Evolutionary conservation across 1,139 yeast genomes (phyloP), one percentile per base, ranked within the genome.

Genomic region (Protomyces arabidopsidicola): DNA sequence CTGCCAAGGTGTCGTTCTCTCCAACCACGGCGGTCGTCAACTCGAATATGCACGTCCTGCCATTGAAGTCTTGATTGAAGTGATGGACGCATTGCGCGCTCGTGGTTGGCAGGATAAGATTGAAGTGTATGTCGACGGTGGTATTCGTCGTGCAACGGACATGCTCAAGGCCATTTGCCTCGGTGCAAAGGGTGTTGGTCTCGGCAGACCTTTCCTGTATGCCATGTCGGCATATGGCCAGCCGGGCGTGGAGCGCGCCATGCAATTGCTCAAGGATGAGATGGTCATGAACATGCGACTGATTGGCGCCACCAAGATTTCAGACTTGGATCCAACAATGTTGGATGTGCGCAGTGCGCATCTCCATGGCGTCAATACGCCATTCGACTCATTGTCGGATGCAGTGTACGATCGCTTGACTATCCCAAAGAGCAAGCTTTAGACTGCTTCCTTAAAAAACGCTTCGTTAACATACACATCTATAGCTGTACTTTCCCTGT

Each of bases 211-310:
- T 10, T 85, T 87, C 76, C 75, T 87, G 62, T 87, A 86, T 70
- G 90, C 91, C 62, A 42, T 55, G 53, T 81, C 87, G n/a, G 79
- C 86, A 0, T 86, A 84, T 68, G 93, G 93, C 8, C 88, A 82
- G 66, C 84, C 80, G 3, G 97, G 97, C 66, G 96, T 90, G 8
- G 55, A 52, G 22, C 55, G 27, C 2, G 55, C 52, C 16, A 55
- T 66, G 24, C 90, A 87, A 70, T 77, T 90, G 57, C 78, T 91
- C 69, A 87, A 85, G 72, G 90, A 86, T 67, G 98, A 91, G 73
- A 75, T 91, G 73, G 84, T 82, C 68, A 88, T 90, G 93, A 84
- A 87, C 74, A 89, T 91, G 97, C 81, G 96, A 69, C 78, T 90
- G 59, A 76, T 91, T 60, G 98, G 97, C 53, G 96, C 83, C 39